These are phyloP conservation scores for Schizosaccharomyces versatilis DNA, from an alignment of 1,139 yeast genomes.

Conservation along the genomic window DNA sequence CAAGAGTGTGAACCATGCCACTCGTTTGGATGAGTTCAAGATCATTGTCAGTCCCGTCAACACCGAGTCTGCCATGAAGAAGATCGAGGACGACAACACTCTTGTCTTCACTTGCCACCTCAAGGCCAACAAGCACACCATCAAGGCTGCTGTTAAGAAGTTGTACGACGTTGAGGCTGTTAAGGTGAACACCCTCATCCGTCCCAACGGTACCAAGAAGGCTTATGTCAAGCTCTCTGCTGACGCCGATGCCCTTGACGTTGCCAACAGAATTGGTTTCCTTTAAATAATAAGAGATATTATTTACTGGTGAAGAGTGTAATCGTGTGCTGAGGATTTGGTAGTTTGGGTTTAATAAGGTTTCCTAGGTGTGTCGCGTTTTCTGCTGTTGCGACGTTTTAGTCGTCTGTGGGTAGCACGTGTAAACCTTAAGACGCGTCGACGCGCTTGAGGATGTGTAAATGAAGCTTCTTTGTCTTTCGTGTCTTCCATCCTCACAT, in stretches of 20 bases:
- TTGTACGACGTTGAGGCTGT: slow-evolving; percentile 88
- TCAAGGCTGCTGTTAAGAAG: slow-evolving; percentile 95
- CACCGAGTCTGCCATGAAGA: slow-evolving; percentile 97
- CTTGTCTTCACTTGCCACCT: slow-evolving; percentile 94
- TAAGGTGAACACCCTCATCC: slow-evolving; percentile 21
- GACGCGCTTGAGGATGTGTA: too few relatives aligned
- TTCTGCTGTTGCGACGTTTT: too few relatives aligned
- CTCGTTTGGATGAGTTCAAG: slow-evolving; percentile 93
- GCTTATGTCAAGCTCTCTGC: slow-evolving; percentile 98
- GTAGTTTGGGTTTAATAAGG: too few relatives aligned
- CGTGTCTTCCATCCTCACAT: too few relatives aligned
- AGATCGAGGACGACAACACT: slow-evolving; percentile 98
- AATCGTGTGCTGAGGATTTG: too few relatives aligned
- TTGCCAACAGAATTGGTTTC: slow-evolving; percentile 57
- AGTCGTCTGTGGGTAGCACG: too few relatives aligned
- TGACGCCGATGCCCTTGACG: slow-evolving; percentile 98
- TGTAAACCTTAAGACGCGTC: too few relatives aligned
- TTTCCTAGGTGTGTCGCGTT: too few relatives aligned
- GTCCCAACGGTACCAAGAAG: slow-evolving; percentile 97
- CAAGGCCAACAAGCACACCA: slow-evolving; percentile 94
- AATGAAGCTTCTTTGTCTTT: too few relatives aligned
- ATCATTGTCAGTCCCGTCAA: slow-evolving; percentile 87
- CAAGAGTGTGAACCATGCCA: slow-evolving; percentile 92
- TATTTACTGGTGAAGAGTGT: too few relatives aligned
- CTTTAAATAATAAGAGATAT: slow-evolving; percentile 4